phyloP scores from a whole-genome alignment of 106 monocot genomes.

The Allium sativum region DNA sequence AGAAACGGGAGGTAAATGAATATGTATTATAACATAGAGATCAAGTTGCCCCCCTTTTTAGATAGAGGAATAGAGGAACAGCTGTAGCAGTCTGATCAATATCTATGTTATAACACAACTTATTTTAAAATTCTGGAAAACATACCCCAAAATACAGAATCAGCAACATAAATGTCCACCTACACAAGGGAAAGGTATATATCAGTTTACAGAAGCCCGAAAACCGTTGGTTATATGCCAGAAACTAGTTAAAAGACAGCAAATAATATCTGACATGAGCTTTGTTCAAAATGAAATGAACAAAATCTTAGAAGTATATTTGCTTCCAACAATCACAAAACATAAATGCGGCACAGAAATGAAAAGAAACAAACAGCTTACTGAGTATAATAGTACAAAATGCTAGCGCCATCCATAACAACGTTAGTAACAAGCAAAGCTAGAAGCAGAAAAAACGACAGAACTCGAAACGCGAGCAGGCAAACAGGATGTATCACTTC shows the following conservation, averaged over 20 bases:
- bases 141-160: conserved; percentile 93
- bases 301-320: background rate
- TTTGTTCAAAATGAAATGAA: background rate
- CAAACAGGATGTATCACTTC: conserved; percentile 63
- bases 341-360: background rate
- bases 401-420: conserved; percentile 24
- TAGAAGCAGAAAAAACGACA: conserved; percentile 41
- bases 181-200: conserved; percentile 14
- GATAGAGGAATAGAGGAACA: too few relatives aligned
- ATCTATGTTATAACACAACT: too few relatives aligned
- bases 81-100: too few relatives aligned
- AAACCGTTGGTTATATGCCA: too few relatives aligned
- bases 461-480: conserved; percentile 46
- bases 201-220: background rate
- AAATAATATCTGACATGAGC: background rate
- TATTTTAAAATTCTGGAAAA: background rate
- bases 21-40: too few relatives aligned
- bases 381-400: conserved; percentile 70
- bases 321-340: too few relatives aligned
- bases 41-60: too few relatives aligned
- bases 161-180: conserved; percentile 91
- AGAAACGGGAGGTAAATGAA: too few relatives aligned
- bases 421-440: conserved; percentile 32
- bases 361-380: conserved; percentile 20
- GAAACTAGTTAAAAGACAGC: background rate